A percentile compares a stretch with the other conserved stretches of the same genome.
These are phyloP conservation scores for Nemophila menziesii DNA, from an alignment of 257 asterid genomes.

Conservation along the genomic window DNA sequence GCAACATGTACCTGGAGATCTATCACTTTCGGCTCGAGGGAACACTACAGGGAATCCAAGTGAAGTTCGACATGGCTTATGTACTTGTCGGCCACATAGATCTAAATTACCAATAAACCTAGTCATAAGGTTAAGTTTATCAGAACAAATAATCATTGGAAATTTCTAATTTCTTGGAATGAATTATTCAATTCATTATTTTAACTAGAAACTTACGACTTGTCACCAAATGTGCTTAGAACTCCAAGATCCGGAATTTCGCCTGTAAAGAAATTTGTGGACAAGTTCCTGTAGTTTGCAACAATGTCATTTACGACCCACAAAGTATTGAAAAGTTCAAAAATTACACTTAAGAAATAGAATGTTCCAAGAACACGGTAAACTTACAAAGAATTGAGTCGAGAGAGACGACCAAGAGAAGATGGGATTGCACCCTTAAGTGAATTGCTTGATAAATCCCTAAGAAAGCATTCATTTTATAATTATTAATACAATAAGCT, in stretches of 20 bases:
- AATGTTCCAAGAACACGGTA: background rate
- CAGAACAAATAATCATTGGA: constrained; percentile 15
- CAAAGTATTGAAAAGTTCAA: background rate
- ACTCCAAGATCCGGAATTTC: constrained; percentile 92
- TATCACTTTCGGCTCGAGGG: constrained; percentile 83
- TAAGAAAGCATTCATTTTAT: constrained; percentile 9
- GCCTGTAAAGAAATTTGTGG: constrained; percentile 85
- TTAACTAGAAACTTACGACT: constrained; percentile 48
- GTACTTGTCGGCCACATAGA: constrained; percentile 92
- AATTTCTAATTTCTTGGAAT: background rate
- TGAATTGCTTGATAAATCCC: constrained; percentile 92
- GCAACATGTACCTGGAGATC: constrained; percentile 48
- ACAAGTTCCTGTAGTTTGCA: constrained; percentile 51
- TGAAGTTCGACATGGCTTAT: constrained; percentile 85
- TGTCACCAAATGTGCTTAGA: constrained; percentile 63
- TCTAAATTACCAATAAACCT: constrained; percentile 93
- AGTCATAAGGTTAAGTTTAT: constrained; percentile 25
- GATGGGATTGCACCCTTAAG: constrained; percentile 89
- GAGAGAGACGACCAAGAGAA: constrained; percentile 68
- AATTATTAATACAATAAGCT: constrained; percentile 1
- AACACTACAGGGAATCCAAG: constrained; percentile 93
- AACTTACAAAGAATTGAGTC: constrained; percentile 60
- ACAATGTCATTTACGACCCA: background rate
- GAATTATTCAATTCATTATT: no score
- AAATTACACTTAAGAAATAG: background rate